These are phyloP conservation scores for Grosmannia serpens DNA, from an alignment of 2,329 filamentous ascomycete genomes.

Conservation along the genomic window DNA sequence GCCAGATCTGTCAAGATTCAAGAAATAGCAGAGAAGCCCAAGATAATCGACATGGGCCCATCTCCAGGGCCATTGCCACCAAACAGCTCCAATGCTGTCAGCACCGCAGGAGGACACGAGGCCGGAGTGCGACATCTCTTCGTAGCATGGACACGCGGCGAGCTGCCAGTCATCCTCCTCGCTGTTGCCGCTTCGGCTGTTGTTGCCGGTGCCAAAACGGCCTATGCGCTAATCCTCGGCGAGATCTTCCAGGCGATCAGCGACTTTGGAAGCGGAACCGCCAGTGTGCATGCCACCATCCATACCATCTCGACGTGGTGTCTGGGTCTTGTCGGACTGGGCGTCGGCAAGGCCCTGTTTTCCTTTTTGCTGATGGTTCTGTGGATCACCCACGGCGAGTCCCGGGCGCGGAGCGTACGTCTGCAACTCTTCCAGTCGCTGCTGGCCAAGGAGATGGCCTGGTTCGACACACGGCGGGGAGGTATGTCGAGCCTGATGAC, in stretches of 20 bases:
- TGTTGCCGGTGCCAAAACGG: constrained; percentile 51
- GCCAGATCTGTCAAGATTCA: not conserved
- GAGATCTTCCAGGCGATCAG: constrained; percentile 63
- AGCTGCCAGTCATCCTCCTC: constrained; percentile 40
- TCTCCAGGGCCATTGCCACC: not conserved
- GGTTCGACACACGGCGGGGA: constrained; percentile 66
- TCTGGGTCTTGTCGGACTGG: constrained; percentile 51
- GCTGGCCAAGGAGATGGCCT: constrained; percentile 61
- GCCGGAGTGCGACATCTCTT: constrained; percentile 41
- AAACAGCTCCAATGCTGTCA: not conserved
- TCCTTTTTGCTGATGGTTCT: constrained; percentile 54
- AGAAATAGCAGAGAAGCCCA: constrained; percentile 2
- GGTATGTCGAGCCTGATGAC: constrained; percentile 63
- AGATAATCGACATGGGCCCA: constrained; percentile 1
- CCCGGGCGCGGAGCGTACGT: constrained; percentile 60
- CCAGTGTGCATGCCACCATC: constrained; percentile 33
- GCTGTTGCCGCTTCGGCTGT: constrained; percentile 46
- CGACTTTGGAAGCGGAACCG: constrained; percentile 42
- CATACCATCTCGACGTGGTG: constrained; percentile 47
- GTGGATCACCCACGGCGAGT: constrained; percentile 72
- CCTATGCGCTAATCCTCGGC: constrained; percentile 60
- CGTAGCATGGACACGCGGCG: constrained; percentile 53
- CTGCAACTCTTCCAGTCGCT: constrained; percentile 55
- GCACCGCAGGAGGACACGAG: too few species aligned
- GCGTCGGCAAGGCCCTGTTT: constrained; percentile 52